A percentile compares a stretch with the other conserved stretches of the same genome.
These are phyloP conservation scores for Aspergillus ustus DNA, from an alignment of 2,329 filamentous ascomycete genomes.

Conservation along the genomic window DNA sequence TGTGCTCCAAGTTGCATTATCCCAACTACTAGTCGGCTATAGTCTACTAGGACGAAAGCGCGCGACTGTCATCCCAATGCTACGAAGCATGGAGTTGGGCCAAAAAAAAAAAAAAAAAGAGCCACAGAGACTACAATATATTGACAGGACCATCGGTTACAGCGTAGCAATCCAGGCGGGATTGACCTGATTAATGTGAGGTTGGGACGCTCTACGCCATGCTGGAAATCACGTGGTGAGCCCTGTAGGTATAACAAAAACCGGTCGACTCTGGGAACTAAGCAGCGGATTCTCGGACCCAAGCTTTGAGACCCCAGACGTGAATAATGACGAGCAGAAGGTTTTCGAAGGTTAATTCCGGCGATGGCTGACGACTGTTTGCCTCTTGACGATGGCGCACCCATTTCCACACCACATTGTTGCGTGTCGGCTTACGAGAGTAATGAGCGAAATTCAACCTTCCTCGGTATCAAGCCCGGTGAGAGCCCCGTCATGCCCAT, in stretches of 20 bases:
- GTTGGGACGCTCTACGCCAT: background rate
- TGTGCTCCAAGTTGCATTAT: background rate
- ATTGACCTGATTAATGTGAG: background rate
- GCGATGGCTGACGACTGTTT: background rate
- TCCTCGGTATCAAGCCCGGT: background rate
- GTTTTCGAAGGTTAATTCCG: background rate
- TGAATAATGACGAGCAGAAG: too few relatives aligned
- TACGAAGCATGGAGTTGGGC: background rate
- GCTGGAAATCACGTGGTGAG: background rate
- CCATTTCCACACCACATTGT: background rate
- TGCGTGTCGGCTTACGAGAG: background rate
- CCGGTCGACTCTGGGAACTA: too few relatives aligned
- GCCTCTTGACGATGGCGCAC: too few relatives aligned
- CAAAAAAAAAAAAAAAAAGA: too few relatives aligned
- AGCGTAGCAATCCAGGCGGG: background rate
- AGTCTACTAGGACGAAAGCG: background rate
- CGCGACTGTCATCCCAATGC: background rate
- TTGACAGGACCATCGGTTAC: background rate
- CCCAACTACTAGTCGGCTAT: background rate
- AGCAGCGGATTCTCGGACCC: too few relatives aligned
- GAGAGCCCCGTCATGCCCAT: background rate
- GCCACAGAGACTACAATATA: background rate
- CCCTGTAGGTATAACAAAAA: background rate
- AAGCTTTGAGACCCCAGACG: too few relatives aligned
- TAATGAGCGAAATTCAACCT: too few relatives aligned